Base-by-base conservation (phyloP, 2,329 filamentous ascomycete genomes). In the Aspergillus chevalieri region DNA sequence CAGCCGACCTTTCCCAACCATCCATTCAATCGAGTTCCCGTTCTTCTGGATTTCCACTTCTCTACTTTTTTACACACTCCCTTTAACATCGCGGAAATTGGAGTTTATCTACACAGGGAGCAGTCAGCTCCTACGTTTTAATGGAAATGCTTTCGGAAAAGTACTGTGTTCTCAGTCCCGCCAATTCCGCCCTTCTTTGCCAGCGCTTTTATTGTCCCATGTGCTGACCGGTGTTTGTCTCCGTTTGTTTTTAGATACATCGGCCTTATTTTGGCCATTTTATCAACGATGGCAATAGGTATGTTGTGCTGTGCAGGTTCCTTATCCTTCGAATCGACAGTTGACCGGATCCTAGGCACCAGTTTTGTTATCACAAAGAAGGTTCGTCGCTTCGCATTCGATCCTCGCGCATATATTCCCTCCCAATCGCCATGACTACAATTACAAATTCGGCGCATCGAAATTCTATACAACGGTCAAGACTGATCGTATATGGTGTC, bases 331-430 rank as follows among this genome's bases (percentile, higher is more conserved):
- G 38, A 19, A 41, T 41, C 38, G 38, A 22, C 19, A 10, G 17
- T 41, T 41, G 19, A 41, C 42, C 30, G 8, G 17, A 41, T 41
- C 34, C 33, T 61, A 93, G 89, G 90, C 65, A 90, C 89, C 46
- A 95, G 91, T 80, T 98, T 98, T 71, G 92, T 98, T 60, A 96
- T 98, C 64, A 98, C 94, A 44, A 98, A 98, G 76, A 97, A 96
- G 81, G 88, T 93, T 75, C 69, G 73, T 67, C 28, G 28, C 48
- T 21, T 41, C 38, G 38, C n/a, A 41, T 19, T 21, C 17, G 15
- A 52, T 46, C 15, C 47, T 47, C 28, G 36, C 48, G 44, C 47
- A 47, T 39, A 41, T 21, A 22, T 41, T 19, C 38, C n/a, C 17
- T 6, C 17, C 8, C 5, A 5, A n/a, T 10, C 4, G 17, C 34